phyloP scores from a whole-genome alignment of 106 monocot genomes.

The Dendrobium catenatum region DNA sequence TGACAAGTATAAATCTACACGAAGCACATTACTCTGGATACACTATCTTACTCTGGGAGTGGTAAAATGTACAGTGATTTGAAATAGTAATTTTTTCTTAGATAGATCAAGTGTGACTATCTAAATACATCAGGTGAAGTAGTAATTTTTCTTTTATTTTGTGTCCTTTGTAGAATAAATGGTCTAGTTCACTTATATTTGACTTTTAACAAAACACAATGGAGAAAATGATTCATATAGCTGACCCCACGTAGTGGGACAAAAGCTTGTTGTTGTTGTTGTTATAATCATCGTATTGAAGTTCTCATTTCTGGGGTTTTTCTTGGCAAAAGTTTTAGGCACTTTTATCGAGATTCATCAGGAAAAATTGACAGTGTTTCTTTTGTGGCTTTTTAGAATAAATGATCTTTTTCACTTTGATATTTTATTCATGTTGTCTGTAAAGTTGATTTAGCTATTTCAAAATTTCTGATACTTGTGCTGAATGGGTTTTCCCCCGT shows the following conservation, averaged over 20 bases:
- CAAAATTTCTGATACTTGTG: background rate
- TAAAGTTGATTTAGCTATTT: background rate
- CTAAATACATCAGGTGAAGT: background rate
- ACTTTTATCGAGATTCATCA: background rate
- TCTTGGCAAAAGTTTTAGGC: background rate
- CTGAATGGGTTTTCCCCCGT: background rate
- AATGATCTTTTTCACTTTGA: background rate
- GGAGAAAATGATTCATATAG: no score
- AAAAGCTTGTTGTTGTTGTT: no score
- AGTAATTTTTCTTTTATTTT: background rate
- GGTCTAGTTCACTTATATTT: background rate
- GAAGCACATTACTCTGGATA: no score
- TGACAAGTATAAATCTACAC: no score
- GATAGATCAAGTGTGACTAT: background rate
- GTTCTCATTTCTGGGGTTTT: background rate
- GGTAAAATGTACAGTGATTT: no score
- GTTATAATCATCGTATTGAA: background rate
- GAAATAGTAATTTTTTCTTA: background rate
- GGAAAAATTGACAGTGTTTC: background rate
- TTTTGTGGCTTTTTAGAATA: background rate
- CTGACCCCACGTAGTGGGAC: no score
- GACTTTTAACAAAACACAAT: no score
- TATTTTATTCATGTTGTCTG: background rate
- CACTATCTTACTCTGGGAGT: no score
- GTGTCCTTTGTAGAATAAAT: background rate